These are phyloP conservation scores for Trichosanthes cucumerina DNA, from an alignment of 306 rosid species.

Conservation along the genomic window DNA sequence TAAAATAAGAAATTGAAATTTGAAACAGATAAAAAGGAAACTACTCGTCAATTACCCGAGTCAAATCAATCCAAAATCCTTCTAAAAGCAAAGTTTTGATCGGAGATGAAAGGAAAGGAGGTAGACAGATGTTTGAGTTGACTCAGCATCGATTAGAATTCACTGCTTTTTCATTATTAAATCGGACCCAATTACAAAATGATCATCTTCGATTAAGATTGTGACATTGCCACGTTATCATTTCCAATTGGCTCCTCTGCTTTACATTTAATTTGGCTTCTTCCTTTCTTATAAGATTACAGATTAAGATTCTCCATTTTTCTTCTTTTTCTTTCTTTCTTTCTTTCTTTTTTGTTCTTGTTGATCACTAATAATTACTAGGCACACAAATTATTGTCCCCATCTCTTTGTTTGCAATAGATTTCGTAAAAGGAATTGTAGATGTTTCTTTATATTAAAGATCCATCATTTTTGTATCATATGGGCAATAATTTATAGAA, in stretches of 20 bases:
- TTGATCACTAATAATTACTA: background rate
- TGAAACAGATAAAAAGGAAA: background rate
- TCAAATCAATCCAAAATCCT: constrained; percentile 1
- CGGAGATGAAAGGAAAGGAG: background rate
- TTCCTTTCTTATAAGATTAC: background rate
- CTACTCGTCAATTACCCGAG: background rate
- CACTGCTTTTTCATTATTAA: background rate
- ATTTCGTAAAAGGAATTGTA: background rate
- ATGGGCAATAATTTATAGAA: background rate
- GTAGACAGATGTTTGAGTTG: constrained; percentile 3
- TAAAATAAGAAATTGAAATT: too few species aligned
- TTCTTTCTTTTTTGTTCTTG: background rate
- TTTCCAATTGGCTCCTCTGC: background rate
- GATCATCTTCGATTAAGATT: background rate
- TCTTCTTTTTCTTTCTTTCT: background rate
- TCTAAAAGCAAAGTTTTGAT: constrained; percentile 1
- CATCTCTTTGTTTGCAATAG: background rate
- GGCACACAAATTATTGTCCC: background rate
- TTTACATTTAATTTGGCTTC: background rate
- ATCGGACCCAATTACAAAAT: background rate
- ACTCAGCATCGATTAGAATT: background rate
- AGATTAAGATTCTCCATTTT: background rate
- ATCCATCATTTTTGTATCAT: background rate
- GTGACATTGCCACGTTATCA: background rate
- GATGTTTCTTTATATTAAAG: background rate